phyloP scores from a whole-genome alignment of 805 yeast genomes.

The Millerozyma acaciae region DNA sequence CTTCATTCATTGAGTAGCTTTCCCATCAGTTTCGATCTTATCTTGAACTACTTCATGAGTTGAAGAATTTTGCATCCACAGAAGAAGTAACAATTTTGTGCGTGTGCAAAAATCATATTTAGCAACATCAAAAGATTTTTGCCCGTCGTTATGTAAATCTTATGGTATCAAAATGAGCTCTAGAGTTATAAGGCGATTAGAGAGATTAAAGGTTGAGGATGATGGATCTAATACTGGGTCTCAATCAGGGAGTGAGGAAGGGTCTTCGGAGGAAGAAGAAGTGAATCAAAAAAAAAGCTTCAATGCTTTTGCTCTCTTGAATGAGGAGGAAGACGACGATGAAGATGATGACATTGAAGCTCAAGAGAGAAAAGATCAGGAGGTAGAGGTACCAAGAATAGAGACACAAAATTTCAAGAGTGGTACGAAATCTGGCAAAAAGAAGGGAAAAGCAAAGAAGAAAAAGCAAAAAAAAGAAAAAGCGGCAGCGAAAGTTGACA shows the following conservation, averaged over 20 bases:
- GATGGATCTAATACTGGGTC: not conserved
- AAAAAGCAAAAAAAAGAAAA: slow-evolving; percentile 14
- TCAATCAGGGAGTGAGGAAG: slow-evolving; percentile 10
- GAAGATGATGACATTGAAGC: slow-evolving; percentile 6
- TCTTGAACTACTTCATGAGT: too few relatives aligned
- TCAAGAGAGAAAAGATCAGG: slow-evolving; percentile 9
- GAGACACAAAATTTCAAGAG: not conserved
- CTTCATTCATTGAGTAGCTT: not conserved
- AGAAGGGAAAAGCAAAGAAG: not conserved
- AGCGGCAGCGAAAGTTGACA: slow-evolving; percentile 18
- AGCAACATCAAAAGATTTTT: not conserved
- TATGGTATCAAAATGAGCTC: slow-evolving; percentile 39
- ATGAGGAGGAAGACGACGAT: slow-evolving; percentile 13
- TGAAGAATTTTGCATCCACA: slow-evolving; percentile 16
- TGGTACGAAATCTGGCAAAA: not conserved
- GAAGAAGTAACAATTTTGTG: slow-evolving; percentile 1
- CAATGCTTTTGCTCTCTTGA: slow-evolving; percentile 46
- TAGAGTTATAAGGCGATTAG: slow-evolving; percentile 44
- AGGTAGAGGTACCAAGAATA: slow-evolving; percentile 7
- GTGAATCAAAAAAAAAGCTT: slow-evolving; percentile 13
- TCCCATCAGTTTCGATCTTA: too few relatives aligned
- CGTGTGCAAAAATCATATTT: not conserved
- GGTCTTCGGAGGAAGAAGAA: slow-evolving; percentile 14
- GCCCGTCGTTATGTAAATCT: not conserved
- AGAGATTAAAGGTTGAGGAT: slow-evolving; percentile 24